Base-by-base conservation (phyloP, 345 rosid genomes). In the Anastatica hierochuntica region DNA sequence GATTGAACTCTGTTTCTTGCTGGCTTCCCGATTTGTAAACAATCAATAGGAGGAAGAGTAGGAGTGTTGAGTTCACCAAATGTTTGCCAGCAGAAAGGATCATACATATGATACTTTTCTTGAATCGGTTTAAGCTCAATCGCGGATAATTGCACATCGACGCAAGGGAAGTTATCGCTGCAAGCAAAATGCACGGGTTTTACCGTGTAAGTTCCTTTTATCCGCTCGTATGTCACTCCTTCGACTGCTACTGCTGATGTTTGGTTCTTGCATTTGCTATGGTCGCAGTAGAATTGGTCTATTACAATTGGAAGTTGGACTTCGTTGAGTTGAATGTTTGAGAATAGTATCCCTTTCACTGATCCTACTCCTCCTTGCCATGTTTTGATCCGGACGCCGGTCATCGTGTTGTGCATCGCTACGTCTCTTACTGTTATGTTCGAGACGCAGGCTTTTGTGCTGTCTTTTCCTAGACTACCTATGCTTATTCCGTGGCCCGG, bases 401-500 rank as follows among this genome's bases (percentile, higher is more conserved):
- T 85, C 97, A 83, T 85, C 8, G 95, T 88, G 78, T 80, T 79
- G 63, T 78, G 87, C 77, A 94, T 81, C 7, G 59, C 53, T 43
- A 94, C 81, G 60, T 94, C 88, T 29, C 90, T 73, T n/a, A 94
- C 74, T 4, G 94, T 88, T 72, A 94, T 81, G 75, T 88, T 88
- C 1, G 99, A 85, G 60, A 94, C 99, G 47, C 99, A 88, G 19
- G 95, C 95, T 73, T 83, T 88, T 41, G 82, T 79, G 41, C 76
- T 74, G 66, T 78, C 83, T 68, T 55, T 83, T 31, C 99, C 95
- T 20, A 94, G 83, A 60, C 99, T 76, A 48, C 97, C 99, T 1
- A 94, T 94, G 81, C 92, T 88, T 63, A 94, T 94, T 19, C 97
- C 97, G 47, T 94, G 99, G 4, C 97, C 99, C 4, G 99, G 97